A percentile compares a stretch with the other conserved stretches of the same genome.
Evolutionary conservation across 495 filamentous ascomycete genomes (phyloP).

Genomic region (Tuber indicum): DNA sequence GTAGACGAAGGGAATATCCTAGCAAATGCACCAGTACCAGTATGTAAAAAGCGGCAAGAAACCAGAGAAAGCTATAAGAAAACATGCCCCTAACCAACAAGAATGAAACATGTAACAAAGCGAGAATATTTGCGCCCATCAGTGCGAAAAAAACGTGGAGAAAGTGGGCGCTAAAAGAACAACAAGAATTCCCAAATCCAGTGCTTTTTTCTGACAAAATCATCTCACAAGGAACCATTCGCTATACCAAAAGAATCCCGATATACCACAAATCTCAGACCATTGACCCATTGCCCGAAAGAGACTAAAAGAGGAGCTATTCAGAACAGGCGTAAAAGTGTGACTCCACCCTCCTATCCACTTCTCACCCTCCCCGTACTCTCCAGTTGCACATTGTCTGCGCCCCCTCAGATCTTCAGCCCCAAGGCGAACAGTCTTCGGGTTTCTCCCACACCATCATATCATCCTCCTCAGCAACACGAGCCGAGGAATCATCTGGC

Average conservation of each 20-base stretch:
- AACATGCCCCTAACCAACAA: constrained; percentile 23
- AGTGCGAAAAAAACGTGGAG: constrained; percentile 18
- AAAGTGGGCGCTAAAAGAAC: constrained; percentile 19
- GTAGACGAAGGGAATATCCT: constrained; percentile 27
- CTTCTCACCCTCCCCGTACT: constrained; percentile 14
- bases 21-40: constrained; percentile 32
- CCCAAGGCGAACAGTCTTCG: not conserved
- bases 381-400: constrained; percentile 19
- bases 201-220: constrained; percentile 12
- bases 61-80: constrained; percentile 20
- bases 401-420: not conserved
- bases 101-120: constrained; percentile 14
- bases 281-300: constrained; percentile 11
- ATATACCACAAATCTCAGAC: constrained; percentile 14
- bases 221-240: constrained; percentile 12
- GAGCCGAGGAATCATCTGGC: constrained; percentile 49
- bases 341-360: constrained; percentile 32
- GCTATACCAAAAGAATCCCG: constrained; percentile 19
- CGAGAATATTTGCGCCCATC: constrained; percentile 14
- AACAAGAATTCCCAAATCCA: constrained; percentile 12
- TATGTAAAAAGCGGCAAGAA: not conserved
- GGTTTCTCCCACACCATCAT: constrained; percentile 17
- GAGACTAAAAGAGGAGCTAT: constrained; percentile 25
- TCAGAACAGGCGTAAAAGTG: constrained; percentile 25
- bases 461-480: constrained; percentile 21